These are phyloP conservation scores for Kondoa subrosea DNA, from an alignment of 768 basidiomycete genomes.

Conservation along the genomic window DNA sequence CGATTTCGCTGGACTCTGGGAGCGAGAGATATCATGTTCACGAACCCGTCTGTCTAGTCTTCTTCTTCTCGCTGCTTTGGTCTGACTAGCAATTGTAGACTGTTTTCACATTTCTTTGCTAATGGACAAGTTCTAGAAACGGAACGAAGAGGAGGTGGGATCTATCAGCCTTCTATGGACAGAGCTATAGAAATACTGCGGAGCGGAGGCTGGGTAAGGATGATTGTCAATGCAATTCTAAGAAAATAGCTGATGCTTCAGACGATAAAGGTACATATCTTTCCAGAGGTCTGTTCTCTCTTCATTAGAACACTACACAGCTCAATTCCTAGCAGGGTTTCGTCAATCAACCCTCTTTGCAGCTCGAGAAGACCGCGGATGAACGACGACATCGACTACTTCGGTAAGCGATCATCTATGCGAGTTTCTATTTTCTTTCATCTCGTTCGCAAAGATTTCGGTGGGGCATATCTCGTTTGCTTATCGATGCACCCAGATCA, in stretches of 20 bases:
- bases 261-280: constrained; percentile 17
- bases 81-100: not conserved
- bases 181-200: constrained; percentile 12
- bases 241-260: not conserved
- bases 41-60: constrained; percentile 7
- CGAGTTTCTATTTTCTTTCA: too few relatives aligned
- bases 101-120: constrained; percentile 7
- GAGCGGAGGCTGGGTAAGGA: not conserved
- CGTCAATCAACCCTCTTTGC: constrained; percentile 12
- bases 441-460: too few relatives aligned
- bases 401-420: too few relatives aligned
- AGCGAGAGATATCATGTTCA: constrained; percentile 16
- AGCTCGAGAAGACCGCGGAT: not conserved
- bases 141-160: constrained; percentile 11
- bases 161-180: constrained; percentile 18
- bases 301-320: too few relatives aligned
- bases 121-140: constrained; percentile 19
- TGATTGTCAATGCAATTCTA: not conserved
- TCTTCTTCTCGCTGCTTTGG: not conserved
- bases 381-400: constrained; percentile 2
- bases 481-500: constrained; percentile 12
- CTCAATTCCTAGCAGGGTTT: too few relatives aligned
- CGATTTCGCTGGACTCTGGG: constrained; percentile 18
- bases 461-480: constrained; percentile 17
- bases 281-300: too few relatives aligned